phyloP scores from a whole-genome alignment of 176 grass and related monocot genomes.

The Carex myosuroides region DNA sequence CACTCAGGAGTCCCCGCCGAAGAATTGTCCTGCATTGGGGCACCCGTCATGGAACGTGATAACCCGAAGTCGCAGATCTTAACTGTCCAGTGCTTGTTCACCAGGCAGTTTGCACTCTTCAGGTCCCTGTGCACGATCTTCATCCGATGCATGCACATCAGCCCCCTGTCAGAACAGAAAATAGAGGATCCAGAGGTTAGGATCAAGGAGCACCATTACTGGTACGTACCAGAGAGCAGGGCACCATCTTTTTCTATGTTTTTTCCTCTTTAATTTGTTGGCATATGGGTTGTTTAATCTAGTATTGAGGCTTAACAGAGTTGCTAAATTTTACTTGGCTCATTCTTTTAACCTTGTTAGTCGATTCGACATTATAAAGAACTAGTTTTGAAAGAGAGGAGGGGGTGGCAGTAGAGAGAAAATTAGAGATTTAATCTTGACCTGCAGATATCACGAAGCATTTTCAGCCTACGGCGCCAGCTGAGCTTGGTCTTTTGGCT shows the following conservation, averaged over 20 bases:
- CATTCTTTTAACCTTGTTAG: not conserved
- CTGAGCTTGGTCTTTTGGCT: conserved; percentile 67
- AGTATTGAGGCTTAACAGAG: not conserved
- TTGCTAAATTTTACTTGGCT: not conserved
- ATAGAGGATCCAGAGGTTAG: not conserved
- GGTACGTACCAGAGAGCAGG: not conserved
- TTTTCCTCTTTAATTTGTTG: not conserved
- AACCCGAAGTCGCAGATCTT: conserved; percentile 99
- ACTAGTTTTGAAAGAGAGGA: not conserved
- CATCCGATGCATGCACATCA: conserved; percentile 97
- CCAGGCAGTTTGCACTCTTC: conserved; percentile 96
- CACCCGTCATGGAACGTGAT: conserved; percentile 51
- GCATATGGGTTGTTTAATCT: not conserved
- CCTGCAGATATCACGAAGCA: conserved; percentile 99
- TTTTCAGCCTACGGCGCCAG: conserved; percentile 92
- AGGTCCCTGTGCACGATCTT: conserved; percentile 94
- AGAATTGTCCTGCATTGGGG: conserved; percentile 66
- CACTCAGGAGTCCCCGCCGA: conserved; percentile 92
- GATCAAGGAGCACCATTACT: not conserved
- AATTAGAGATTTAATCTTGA: conserved; percentile 4
- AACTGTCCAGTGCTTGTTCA: conserved; percentile 87
- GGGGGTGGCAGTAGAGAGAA: not conserved
- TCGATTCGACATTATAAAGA: not conserved
- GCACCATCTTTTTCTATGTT: not conserved
- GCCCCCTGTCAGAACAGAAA: conserved; percentile 50